Evolutionary conservation across 2,329 filamentous ascomycete species (phyloP), one percentile per base, ranked within the genome.

Genomic region (Lizonia empirigonia): DNA sequence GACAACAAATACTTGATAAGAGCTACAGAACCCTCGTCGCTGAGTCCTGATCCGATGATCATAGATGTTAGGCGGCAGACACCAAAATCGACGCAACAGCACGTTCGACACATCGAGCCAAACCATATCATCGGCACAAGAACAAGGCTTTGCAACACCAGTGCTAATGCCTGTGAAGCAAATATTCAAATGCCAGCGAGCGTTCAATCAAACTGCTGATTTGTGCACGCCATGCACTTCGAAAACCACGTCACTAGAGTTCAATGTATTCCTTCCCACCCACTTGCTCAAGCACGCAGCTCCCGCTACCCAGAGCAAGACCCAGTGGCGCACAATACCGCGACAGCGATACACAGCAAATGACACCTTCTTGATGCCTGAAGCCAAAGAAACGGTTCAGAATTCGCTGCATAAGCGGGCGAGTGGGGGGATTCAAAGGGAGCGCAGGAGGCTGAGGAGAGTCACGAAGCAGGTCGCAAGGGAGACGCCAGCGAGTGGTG

Each of bases 301-400:
- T 7, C 18, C n/a, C 13, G 7, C 4, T 4, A 22, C n/a, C n/a
- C 18, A 20, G 13, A 18, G 12, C 10, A 18, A 18, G 6, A 38
- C 15, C 5, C n/a, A 9, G 18, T 40, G 23, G 37, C 26, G 13
- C 7, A n/a, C 19, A 15, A 16, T 20, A 23, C 18, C 29, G 18
- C 19, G 19, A 12, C 39, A 40, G 13, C 37, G 16, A 2, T 15
- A 9, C 8, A 30, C 18, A 29, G 18, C 16, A 1, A 7, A 7
- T 13, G 26, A 57, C 16, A 7, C 12, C 1, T 55, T 60, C 23
- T 0, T 8, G 0, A 50, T 53, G 3, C 27, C 29, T 9, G 13
- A 36, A 13, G 52, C 54, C 3, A 56, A 30, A 27, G 15, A 9
- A 1, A 44, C n/a, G n/a, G 15, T 57, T 53, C 26, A 32, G 7